phyloP scores from a whole-genome alignment of 176 grass and related monocot genomes.

The Echinochloa phyllopogon region DNA sequence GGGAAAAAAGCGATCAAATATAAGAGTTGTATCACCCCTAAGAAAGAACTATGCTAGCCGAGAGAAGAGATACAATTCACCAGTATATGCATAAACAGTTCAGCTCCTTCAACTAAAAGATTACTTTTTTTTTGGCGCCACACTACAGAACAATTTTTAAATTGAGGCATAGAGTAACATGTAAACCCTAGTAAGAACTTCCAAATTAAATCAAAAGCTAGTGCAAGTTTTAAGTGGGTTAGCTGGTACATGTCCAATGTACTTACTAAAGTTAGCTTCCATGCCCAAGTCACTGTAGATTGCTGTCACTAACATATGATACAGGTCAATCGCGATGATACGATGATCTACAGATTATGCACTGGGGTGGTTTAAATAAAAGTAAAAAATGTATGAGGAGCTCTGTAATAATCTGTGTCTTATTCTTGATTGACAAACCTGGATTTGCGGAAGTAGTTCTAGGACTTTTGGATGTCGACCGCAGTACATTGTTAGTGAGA shows the following conservation, averaged over 20 bases:
- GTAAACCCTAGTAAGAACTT: constrained; percentile 23
- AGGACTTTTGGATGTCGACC: constrained; percentile 88
- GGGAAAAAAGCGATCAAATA: not conserved
- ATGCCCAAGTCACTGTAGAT: not conserved
- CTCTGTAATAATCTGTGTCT: constrained; percentile 22
- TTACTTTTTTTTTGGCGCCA: constrained; percentile 4
- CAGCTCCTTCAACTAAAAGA: constrained; percentile 14
- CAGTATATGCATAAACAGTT: constrained; percentile 23
- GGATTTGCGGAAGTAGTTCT: constrained; percentile 89
- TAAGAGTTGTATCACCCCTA: constrained; percentile 1
- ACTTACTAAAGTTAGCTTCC: constrained; percentile 24
- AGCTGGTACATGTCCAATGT: not conserved
- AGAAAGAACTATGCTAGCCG: constrained; percentile 16
- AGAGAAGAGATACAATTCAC: constrained; percentile 28
- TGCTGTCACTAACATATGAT: constrained; percentile 14
- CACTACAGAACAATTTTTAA: not conserved
- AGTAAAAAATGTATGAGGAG: not conserved
- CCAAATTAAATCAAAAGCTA: constrained; percentile 25
- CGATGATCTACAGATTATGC: constrained; percentile 14
- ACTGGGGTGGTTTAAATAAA: not conserved
- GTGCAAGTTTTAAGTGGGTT: constrained; percentile 1
- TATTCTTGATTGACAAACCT: constrained; percentile 55
- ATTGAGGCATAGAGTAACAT: not conserved
- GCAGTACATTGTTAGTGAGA: constrained; percentile 94
- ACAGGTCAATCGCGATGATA: not conserved